Evolutionary conservation across 108 stramenopile genomes (phyloP).

Genomic region (Cyclostephanos tholiformis): DNA sequence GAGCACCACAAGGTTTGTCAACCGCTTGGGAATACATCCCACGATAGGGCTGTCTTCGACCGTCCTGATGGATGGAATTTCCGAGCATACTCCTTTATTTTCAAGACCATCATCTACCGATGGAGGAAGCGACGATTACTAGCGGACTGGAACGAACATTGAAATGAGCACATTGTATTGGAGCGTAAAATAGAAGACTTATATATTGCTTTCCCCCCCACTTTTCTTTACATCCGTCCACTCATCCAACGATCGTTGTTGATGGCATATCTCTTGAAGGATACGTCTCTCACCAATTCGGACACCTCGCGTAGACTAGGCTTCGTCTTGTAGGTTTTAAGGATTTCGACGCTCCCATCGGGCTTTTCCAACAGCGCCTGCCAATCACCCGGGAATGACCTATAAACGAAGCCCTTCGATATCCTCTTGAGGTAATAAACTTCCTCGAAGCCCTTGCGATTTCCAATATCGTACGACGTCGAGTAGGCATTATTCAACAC

Average conservation of each 20-base stretch:
- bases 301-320: slow-evolving; percentile 74
- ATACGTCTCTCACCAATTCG: slow-evolving; percentile 81
- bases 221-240: slow-evolving; percentile 53
- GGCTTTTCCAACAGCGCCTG: slow-evolving; percentile 87
- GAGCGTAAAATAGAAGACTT: not conserved
- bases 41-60: not conserved
- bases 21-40: slow-evolving; percentile 1
- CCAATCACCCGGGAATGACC: slow-evolving; percentile 85
- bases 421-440: slow-evolving; percentile 84
- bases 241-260: slow-evolving; percentile 89
- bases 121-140: not conserved
- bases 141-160: not conserved
- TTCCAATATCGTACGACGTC: slow-evolving; percentile 85
- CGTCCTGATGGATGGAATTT: not conserved
- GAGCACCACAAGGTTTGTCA: not conserved
- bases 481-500: slow-evolving; percentile 84
- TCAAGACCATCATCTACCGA: not conserved
- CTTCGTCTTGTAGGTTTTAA: slow-evolving; percentile 77
- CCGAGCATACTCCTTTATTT: slow-evolving; percentile 4
- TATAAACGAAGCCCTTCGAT: slow-evolving; percentile 85
- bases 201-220: too few relatives aligned
- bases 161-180: too few relatives aligned
- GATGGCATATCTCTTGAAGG: slow-evolving; percentile 85
- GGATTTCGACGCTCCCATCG: slow-evolving; percentile 75
- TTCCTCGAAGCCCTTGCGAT: slow-evolving; percentile 80